Evolutionary conservation across 2,329 filamentous ascomycete species (phyloP), one percentile per base, ranked within the genome.

Genomic region (Aspergillus ruber): DNA sequence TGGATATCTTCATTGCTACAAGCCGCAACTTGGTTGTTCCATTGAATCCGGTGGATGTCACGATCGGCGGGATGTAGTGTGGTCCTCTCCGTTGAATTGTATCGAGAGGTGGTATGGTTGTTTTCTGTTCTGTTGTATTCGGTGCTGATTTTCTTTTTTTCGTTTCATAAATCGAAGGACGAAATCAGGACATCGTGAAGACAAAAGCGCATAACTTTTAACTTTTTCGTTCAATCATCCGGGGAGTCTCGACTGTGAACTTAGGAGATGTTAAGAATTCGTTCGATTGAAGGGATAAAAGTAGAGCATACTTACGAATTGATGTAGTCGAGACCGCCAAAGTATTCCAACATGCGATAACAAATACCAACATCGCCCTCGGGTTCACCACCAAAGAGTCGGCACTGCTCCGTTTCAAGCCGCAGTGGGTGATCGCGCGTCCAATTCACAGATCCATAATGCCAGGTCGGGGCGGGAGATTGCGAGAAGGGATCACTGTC

Each of bases 271-370:
- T 35, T 17, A 35, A 35, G 13, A 35, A 7, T 4, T 12, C 32
- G 15, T 35, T 35, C 33, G 3, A 8, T 35, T 35, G 36, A 18
- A 18, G 17, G 6, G n/a, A 38, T 17, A 21, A 21, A 15, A 21
- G 36, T 15, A 18, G 43, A 52, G 42, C n/a, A 40, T 27, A 65
- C 64, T 68, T 55, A 70, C 64, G 63, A 59, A 48, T 74, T 61
- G 50, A 75, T 71, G 58, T 73, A 76, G 53, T 76, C 72, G 55
- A 76, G 67, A 46, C 69, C 69, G 55, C 64, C 71, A 49, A 76
- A 76, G 47, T 72, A 74, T 54, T 75, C 72, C 50, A 74, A 63
- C 74, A 76, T 76, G 47, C 68, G 68, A 56, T 70, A 70, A 57
- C 73, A 75, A 39, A 76, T 65, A 47, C 54, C 63, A 50, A 67